These are phyloP conservation scores for Acarospora socialis DNA, from an alignment of 2,329 filamentous ascomycete species.

Conservation along the genomic window DNA sequence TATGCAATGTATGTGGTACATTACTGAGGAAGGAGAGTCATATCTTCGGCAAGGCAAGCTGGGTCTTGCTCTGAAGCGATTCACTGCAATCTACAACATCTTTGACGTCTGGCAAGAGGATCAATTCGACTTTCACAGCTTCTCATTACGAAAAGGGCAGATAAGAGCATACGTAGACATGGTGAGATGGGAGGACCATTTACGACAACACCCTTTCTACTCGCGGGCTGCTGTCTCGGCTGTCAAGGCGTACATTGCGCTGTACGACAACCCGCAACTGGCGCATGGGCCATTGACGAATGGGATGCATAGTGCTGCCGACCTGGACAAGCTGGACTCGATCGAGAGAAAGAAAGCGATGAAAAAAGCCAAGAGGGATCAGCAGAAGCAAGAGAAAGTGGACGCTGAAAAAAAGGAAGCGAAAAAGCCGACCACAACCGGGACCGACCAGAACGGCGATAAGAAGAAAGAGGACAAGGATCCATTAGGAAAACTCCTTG, in stretches of 20 bases:
- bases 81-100: slow-evolving; percentile 76
- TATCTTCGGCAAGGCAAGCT: slow-evolving; percentile 70
- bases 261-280: slow-evolving; percentile 60
- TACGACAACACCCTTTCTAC: slow-evolving; percentile 89
- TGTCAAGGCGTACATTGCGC: slow-evolving; percentile 61
- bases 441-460: slow-evolving; percentile 39
- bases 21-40: slow-evolving; percentile 88
- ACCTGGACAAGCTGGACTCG: slow-evolving; percentile 37
- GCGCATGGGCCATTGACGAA: slow-evolving; percentile 46
- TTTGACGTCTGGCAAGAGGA: slow-evolving; percentile 98
- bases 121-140: slow-evolving; percentile 97
- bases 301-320: slow-evolving; percentile 35
- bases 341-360: slow-evolving; percentile 71
- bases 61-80: slow-evolving; percentile 79
- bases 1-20: slow-evolving; percentile 97
- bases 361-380: slow-evolving; percentile 81
- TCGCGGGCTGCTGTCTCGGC: slow-evolving; percentile 70
- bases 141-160: slow-evolving; percentile 92
- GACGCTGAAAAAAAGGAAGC: slow-evolving; percentile 75
- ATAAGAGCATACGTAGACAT: slow-evolving; percentile 91
- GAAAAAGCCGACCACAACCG: slow-evolving; percentile 54
- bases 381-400: slow-evolving; percentile 57
- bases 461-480: slow-evolving; percentile 83
- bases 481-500: slow-evolving; percentile 65
- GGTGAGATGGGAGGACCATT: slow-evolving; percentile 85